Percentiles rank a stretch among this genome's conserved stretches.
Conservation (phyloP, 805 yeast genomes). For the Candida maesae region DNA sequence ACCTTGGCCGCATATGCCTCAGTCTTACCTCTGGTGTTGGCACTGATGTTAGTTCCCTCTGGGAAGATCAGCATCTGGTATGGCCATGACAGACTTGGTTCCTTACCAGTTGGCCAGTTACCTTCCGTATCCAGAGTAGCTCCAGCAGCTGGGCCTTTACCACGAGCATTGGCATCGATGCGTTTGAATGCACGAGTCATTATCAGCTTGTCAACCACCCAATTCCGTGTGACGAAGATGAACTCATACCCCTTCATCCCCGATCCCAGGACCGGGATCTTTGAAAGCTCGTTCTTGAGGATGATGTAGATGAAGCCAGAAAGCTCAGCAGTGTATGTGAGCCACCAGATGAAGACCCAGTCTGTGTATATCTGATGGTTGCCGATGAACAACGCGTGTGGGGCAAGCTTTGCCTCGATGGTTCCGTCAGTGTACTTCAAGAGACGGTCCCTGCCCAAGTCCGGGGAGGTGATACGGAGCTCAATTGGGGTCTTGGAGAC, state of each 20-base stretch:
- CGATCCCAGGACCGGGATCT: conserved; percentile 73
- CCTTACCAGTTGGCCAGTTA: conserved; percentile 21
- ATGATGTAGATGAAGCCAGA: conserved; percentile 68
- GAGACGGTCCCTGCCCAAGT: conserved; percentile 17
- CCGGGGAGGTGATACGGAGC: conserved; percentile 47
- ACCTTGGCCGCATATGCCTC: conserved; percentile 52
- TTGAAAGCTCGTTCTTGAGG: conserved; percentile 68
- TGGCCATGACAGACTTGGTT: conserved; percentile 42
- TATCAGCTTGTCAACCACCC: conserved; percentile 69
- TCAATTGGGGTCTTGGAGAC: conserved; percentile 44
- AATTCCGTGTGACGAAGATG: conserved; percentile 76
- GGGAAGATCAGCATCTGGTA: conserved; percentile 80
- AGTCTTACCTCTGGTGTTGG: conserved; percentile 57
- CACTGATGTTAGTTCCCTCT: conserved; percentile 87
- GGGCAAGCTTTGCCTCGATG: conserved; percentile 32
- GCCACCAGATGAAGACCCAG: conserved; percentile 91
- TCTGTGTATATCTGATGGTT: conserved; percentile 94
- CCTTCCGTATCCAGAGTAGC: conserved; percentile 27
- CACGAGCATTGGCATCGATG: conserved; percentile 60
- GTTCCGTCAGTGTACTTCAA: conserved; percentile 12
- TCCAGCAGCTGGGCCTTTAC: conserved; percentile 49
- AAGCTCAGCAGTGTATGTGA: conserved; percentile 62
- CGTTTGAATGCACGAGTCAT: conserved; percentile 52
- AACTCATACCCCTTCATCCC: conserved; percentile 82
- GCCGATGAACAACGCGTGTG: conserved; percentile 65